These are phyloP conservation scores for Cyberlindnera mrakii DNA, from an alignment of 805 yeast species.

Conservation along the genomic window DNA sequence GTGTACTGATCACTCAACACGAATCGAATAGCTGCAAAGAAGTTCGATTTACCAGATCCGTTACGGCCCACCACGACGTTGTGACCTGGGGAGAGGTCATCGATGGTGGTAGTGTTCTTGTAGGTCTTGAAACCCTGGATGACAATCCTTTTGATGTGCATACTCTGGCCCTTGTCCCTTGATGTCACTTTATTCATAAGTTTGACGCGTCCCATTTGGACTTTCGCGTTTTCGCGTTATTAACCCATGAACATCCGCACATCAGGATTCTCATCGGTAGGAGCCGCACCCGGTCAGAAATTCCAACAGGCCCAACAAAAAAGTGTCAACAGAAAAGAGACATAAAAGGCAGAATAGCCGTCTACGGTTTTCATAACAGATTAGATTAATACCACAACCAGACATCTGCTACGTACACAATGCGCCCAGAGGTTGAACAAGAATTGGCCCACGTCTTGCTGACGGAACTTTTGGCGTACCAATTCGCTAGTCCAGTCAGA, in stretches of 20 bases:
- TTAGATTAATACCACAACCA: too few species aligned
- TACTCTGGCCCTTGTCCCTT: conserved; percentile 7
- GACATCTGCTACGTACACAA: conserved; percentile 9
- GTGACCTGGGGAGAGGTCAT: conserved; percentile 69
- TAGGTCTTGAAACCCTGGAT: conserved; percentile 95
- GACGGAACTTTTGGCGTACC: conserved; percentile 96
- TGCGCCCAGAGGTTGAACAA: conserved; percentile 91
- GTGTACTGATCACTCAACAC: conserved; percentile 87
- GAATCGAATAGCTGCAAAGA: conserved; percentile 91
- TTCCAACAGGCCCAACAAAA: conserved; percentile 1
- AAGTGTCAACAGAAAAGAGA: neutral
- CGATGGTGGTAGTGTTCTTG: conserved; percentile 74
- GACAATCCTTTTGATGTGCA: conserved; percentile 47
- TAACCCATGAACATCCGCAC: neutral
- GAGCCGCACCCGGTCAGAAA: neutral
- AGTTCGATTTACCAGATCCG: conserved; percentile 96
- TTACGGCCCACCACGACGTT: conserved; percentile 89
- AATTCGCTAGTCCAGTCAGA: conserved; percentile 98
- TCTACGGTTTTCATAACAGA: too few species aligned
- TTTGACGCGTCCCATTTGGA: conserved; percentile 1
- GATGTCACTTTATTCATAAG: neutral
- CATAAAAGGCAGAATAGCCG: too few species aligned
- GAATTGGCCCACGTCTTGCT: conserved; percentile 91
- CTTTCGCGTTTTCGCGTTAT: conserved; percentile 10
- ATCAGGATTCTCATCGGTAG: neutral